Conservation (phyloP, 2,329 filamentous ascomycete genomes). For the Neofusicoccum ribis region DNA sequence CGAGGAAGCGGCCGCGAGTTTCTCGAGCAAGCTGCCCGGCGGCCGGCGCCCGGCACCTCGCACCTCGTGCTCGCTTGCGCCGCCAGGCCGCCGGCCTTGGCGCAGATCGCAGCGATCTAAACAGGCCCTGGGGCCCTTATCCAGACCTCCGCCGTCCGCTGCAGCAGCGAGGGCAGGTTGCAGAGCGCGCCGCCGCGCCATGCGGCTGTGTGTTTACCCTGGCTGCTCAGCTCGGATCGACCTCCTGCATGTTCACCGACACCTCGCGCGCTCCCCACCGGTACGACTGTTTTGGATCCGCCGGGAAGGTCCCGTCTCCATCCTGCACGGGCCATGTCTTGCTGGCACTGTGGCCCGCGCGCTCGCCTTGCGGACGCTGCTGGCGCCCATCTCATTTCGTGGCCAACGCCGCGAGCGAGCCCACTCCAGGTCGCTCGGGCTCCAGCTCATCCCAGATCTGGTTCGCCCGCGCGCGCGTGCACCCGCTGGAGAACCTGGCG, state of each 20-base stretch:
- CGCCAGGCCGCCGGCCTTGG: not conserved
- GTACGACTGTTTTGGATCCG: constrained; percentile 11
- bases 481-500: not conserved
- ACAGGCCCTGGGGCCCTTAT: not conserved
- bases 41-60: not conserved
- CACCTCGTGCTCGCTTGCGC: not conserved
- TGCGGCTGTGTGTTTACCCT: not conserved
- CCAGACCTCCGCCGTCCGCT: not conserved
- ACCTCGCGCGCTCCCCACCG: not conserved
- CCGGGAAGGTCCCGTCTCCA: constrained; percentile 17
- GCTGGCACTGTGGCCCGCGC: constrained; percentile 12
- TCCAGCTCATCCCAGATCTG: not conserved
- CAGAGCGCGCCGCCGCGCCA: not conserved
- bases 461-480: not conserved
- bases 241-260: constrained; percentile 13
- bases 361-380: not conserved
- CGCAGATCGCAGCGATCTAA: constrained; percentile 15
- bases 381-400: constrained; percentile 11
- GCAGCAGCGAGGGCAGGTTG: not conserved
- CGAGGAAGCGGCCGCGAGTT: too few species aligned
- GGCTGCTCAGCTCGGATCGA: not conserved
- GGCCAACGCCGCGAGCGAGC: not conserved
- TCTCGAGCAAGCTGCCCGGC: too few species aligned
- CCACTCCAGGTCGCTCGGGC: not conserved
- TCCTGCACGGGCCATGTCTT: constrained; percentile 12